Percentiles rank a stretch among this genome's conserved stretches.
These are phyloP conservation scores for Penicillium sp. DNA, from an alignment of 2,329 filamentous ascomycete genomes.

Conservation along the genomic window DNA sequence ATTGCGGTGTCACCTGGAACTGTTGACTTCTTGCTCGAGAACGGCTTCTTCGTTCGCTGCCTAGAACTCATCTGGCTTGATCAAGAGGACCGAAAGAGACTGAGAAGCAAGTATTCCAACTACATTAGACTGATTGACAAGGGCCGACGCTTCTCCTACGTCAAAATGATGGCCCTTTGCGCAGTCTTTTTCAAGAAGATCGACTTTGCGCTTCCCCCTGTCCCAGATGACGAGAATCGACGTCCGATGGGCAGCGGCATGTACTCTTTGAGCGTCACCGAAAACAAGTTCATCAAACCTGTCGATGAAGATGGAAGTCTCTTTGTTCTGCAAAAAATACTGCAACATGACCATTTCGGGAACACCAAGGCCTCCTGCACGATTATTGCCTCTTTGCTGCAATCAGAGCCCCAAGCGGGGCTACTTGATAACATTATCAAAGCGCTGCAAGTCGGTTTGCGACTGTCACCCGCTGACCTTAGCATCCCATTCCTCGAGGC, in stretches of 20 bases:
- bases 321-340: slow-evolving; percentile 58
- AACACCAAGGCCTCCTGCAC: slow-evolving; percentile 51
- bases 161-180: slow-evolving; percentile 44
- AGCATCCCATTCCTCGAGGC: slow-evolving; percentile 59
- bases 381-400: slow-evolving; percentile 59
- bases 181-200: slow-evolving; percentile 38
- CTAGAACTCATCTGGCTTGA: slow-evolving; percentile 64
- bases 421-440: slow-evolving; percentile 47
- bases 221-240: slow-evolving; percentile 26
- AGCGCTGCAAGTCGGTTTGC: slow-evolving; percentile 56
- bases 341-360: slow-evolving; percentile 55
- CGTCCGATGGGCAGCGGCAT: slow-evolving; percentile 23
- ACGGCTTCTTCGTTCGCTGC: slow-evolving; percentile 59
- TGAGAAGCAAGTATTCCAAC: slow-evolving; percentile 54
- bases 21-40: slow-evolving; percentile 57
- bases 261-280: slow-evolving; percentile 34
- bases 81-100: slow-evolving; percentile 45
- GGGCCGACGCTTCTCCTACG: slow-evolving; percentile 46
- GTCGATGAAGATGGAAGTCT: slow-evolving; percentile 35
- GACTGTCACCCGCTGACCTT: slow-evolving; percentile 49
- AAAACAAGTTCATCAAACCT: slow-evolving; percentile 35
- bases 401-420: slow-evolving; percentile 53
- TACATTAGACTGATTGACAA: slow-evolving; percentile 46
- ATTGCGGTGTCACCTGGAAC: slow-evolving; percentile 61
- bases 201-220: slow-evolving; percentile 34